phyloP scores from a whole-genome alignment of 208 protist species.

The Entamoeba moshkovskii region DNA sequence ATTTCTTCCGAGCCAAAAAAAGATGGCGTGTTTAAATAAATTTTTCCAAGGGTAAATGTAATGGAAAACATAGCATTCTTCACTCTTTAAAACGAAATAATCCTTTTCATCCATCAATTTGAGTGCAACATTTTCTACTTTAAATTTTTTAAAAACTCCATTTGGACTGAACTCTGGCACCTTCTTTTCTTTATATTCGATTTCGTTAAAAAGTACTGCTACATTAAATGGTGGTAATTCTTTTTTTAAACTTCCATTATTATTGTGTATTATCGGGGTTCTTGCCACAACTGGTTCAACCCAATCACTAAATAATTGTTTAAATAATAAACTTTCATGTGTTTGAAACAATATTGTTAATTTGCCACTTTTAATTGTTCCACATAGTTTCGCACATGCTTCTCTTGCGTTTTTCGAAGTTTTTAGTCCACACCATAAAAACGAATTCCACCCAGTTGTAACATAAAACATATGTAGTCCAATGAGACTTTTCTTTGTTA shows the following conservation, averaged over 20 bases:
- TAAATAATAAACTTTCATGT: background rate
- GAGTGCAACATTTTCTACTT: background rate
- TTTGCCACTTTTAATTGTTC: background rate
- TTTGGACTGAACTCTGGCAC: background rate
- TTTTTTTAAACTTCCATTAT: background rate
- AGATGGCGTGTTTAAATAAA: background rate
- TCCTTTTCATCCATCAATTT: background rate
- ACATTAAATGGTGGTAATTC: background rate
- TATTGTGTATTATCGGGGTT: background rate
- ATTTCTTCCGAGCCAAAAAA: background rate
- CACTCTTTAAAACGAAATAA: background rate
- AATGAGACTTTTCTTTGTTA: background rate
- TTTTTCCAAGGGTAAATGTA: background rate
- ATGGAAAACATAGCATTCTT: background rate
- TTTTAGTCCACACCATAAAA: background rate
- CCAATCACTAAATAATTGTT: background rate
- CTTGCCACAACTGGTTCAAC: too few relatives aligned
- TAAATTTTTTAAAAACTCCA: background rate
- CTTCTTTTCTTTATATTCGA: background rate
- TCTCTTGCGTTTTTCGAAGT: background rate
- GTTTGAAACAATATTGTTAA: background rate
- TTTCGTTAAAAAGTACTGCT: background rate
- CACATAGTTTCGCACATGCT: background rate
- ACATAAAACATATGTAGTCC: background rate
- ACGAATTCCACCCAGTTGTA: background rate